Conservation (phyloP, 2,329 filamentous ascomycete genomes). For the Calonectria fujianensis region DNA sequence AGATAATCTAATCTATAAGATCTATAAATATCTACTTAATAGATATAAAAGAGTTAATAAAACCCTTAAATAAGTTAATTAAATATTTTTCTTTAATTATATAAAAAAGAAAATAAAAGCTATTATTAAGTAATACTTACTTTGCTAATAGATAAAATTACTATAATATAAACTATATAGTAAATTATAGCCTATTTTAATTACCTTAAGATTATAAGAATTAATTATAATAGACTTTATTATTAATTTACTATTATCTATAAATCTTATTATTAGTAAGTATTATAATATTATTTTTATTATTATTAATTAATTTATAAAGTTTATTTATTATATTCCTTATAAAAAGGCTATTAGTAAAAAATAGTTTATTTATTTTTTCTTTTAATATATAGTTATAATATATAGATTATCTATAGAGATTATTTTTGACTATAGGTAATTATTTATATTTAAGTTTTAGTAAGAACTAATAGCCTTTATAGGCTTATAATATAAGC, state of each 20-base stretch:
- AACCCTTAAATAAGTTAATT: slow-evolving; percentile 31
- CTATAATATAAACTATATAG: no score
- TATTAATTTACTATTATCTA: slow-evolving; percentile 36
- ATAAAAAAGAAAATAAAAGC: slow-evolving; percentile 36
- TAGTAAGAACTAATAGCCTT: no score
- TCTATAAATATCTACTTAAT: slow-evolving; percentile 27
- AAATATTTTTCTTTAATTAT: slow-evolving; percentile 34
- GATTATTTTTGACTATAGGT: slow-evolving; percentile 35
- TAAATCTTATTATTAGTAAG: slow-evolving; percentile 30
- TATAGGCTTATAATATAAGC: no score
- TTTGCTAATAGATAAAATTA: no score
- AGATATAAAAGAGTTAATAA: slow-evolving; percentile 38
- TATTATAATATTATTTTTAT: slow-evolving; percentile 39
- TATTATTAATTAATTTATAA: slow-evolving; percentile 34
- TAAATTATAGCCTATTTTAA: no score
- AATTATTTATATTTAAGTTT: slow-evolving; percentile 27
- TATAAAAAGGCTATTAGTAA: no score
- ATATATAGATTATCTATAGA: slow-evolving; percentile 29
- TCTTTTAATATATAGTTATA: slow-evolving; percentile 31
- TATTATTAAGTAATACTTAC: background rate
- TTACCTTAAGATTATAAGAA: no score
- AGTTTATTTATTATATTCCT: slow-evolving; percentile 31
- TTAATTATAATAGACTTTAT: slow-evolving; percentile 21
- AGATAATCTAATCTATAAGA: background rate
- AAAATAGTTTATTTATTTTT: slow-evolving; percentile 10